Base-by-base conservation (phyloP, 148 eudicot genomes). In the Camellia japonica region DNA sequence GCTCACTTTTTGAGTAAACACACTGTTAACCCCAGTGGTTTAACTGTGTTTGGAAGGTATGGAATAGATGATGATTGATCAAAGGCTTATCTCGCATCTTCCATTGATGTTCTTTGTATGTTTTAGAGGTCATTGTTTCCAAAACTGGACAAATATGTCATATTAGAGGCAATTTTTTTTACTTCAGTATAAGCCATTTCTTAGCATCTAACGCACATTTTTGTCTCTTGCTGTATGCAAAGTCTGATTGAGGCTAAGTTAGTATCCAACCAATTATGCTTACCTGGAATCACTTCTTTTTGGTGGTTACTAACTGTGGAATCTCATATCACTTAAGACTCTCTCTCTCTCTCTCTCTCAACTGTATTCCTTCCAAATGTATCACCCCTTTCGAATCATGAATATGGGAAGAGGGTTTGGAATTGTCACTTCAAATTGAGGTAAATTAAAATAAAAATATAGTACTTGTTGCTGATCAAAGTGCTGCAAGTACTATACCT, bases 21-120 rank as follows among this genome's bases (percentile, higher is more conserved):
- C 81, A 12, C 81, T 80, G 46, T 59, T 78, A 71, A 81, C 86
- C 30, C 86, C 86, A 2, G 81, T 81, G 38, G 49, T 71, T 20
- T 80, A 71, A 71, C 15, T 47, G 12, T 71, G 13, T 47, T n/a
- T 6, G 7, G 14, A 47, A 43, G 5, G 20, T 18, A 10, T 23
- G 6, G 74, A 49, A 71, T 6, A 15, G 30, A 23, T 23, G 10
- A n/a, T n/a, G 0, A 68, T 14, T 49, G 23, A 18, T 18, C 19
- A 2, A 30, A n/a, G 55, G 54, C 55, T 68, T 44, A 70, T 70
- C 20, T 70, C 47, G 73, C 30, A 23, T 3, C 38, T 20, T 38
- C 2, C n/a, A 3, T 42, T 67, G 71, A 3, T 5, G 5, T 67
- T 41, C 47, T 23, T 23, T 23, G 30, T 23, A 23, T 1, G 47